phyloP scores from a whole-genome alignment of 192 early-diverging fungal species.

The Backusella australiensis region DNA sequence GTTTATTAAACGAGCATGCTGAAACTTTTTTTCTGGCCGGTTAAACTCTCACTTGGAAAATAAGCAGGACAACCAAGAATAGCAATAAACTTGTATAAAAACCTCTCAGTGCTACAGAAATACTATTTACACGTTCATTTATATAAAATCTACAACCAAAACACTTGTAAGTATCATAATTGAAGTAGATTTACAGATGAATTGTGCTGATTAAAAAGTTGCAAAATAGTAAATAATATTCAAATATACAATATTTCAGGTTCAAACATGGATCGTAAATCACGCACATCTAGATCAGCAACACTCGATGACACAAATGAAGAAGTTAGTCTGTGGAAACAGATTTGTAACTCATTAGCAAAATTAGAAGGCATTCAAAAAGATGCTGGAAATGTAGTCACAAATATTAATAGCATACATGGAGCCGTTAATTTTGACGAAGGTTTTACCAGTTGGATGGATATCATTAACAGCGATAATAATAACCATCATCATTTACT shows the following conservation, averaged over 20 bases:
- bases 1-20: not conserved
- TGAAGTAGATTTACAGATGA: not conserved
- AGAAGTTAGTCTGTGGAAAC: constrained; percentile 35
- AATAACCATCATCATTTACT: not conserved
- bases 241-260: not conserved
- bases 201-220: not conserved
- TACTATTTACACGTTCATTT: not conserved
- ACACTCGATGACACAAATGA: constrained; percentile 35
- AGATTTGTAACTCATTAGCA: constrained; percentile 34
- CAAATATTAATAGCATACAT: constrained; percentile 34
- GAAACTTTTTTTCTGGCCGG: not conserved
- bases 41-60: not conserved
- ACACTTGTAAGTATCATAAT: not conserved
- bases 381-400: constrained; percentile 24
- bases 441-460: constrained; percentile 8
- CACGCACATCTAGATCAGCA: constrained; percentile 34
- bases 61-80: not conserved
- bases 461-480: not conserved
- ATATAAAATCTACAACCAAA: not conserved
- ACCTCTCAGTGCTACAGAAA: not conserved
- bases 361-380: constrained; percentile 36
- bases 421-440: constrained; percentile 17
- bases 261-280: constrained; percentile 34
- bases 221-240: not conserved
- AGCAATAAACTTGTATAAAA: not conserved